Evolutionary conservation across 257 asterid species (phyloP).

Genomic region (Misopates orontium): DNA sequence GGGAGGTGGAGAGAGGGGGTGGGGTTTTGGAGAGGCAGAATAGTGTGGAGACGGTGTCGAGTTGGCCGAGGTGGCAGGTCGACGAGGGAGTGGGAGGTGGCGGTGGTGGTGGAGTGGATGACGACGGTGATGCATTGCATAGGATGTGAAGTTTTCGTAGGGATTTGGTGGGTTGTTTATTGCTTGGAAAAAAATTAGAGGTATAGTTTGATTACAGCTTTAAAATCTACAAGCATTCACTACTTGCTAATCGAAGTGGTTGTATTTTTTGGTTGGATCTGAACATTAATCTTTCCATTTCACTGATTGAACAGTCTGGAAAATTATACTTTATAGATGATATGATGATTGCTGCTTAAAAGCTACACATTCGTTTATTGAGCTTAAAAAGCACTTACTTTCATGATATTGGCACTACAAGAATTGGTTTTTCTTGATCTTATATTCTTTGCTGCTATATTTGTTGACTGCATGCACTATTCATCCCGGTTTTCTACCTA

Average conservation of each 20-base stretch:
- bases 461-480: no score
- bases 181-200: slow-evolving; percentile 32
- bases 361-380: background rate
- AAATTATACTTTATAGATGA: background rate
- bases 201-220: slow-evolving; percentile 27
- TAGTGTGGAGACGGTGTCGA: slow-evolving; percentile 72
- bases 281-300: background rate
- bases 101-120: slow-evolving; percentile 48
- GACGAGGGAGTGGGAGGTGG: slow-evolving; percentile 60
- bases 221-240: background rate
- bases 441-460: no score
- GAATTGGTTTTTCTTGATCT: background rate
- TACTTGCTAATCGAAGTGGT: slow-evolving; percentile 20
- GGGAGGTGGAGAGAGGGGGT: slow-evolving; percentile 64
- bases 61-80: slow-evolving; percentile 64
- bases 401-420: background rate
- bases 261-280: slow-evolving; percentile 10
- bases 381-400: background rate
- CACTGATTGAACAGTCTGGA: background rate
- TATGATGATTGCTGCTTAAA: slow-evolving; percentile 12
- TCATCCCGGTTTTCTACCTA: no score
- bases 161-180: slow-evolving; percentile 17
- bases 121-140: slow-evolving; percentile 42
- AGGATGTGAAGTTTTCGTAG: slow-evolving; percentile 32
- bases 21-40: slow-evolving; percentile 61